Percentiles rank a stretch among this genome's conserved stretches.
phyloP scores from a whole-genome alignment of 371 early-diverging fungal species.

The Polyrhizophydium stewartii region DNA sequence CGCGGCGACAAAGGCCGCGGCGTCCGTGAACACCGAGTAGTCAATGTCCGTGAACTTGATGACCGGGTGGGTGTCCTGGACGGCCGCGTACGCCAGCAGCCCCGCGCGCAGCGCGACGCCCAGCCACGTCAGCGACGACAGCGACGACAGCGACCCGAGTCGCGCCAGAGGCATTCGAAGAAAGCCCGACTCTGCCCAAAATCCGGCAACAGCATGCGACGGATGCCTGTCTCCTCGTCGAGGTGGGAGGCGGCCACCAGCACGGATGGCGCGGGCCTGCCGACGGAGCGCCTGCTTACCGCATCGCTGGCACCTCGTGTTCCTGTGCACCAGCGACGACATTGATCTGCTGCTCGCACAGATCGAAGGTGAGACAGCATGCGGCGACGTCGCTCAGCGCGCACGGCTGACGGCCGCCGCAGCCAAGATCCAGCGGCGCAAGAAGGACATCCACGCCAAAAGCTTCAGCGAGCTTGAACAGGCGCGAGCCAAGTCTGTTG shows the following conservation, averaged over 20 bases:
- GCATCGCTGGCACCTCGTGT: too few relatives aligned
- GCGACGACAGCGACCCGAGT: background rate
- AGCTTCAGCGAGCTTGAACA: too few relatives aligned
- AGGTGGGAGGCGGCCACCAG: too few relatives aligned
- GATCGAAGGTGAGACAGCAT: too few relatives aligned
- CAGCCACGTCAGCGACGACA: background rate
- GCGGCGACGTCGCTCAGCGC: too few relatives aligned
- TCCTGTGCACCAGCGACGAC: too few relatives aligned
- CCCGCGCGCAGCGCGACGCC: constrained; percentile 53
- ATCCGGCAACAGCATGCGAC: background rate
- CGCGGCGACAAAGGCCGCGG: constrained; percentile 69
- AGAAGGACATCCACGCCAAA: too few relatives aligned
- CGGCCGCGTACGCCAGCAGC: constrained; percentile 74
- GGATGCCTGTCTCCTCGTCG: background rate
- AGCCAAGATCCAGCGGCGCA: too few relatives aligned
- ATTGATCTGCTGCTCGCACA: background rate
- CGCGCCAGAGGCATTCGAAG: background rate
- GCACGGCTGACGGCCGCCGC: too few relatives aligned
- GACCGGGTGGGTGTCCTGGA: constrained; percentile 77
- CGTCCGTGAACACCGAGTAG: constrained; percentile 94
- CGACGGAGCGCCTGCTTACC: too few relatives aligned
- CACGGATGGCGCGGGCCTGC: too few relatives aligned
- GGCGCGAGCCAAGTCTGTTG: too few relatives aligned
- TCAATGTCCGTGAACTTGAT: constrained; percentile 97
- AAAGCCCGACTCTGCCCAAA: background rate